These are phyloP conservation scores for Sporodiniella umbellata DNA, from an alignment of 371 early-diverging fungal species.

Conservation along the genomic window DNA sequence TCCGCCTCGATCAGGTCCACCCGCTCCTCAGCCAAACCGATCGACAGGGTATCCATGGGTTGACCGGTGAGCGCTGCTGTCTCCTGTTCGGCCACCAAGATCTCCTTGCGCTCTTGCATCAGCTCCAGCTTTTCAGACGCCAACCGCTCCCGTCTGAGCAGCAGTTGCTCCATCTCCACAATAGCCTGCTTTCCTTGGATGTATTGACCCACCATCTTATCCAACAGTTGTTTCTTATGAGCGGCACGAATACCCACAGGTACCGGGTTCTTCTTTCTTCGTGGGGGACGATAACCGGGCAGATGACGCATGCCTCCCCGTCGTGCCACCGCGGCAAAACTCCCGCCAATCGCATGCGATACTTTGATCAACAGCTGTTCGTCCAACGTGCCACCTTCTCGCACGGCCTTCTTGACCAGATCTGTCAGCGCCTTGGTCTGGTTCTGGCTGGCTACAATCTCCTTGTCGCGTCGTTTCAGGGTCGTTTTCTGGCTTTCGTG, in stretches of 20 bases:
- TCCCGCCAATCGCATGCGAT: constrained; percentile 43
- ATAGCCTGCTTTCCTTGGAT: constrained; percentile 52
- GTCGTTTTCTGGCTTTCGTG: constrained; percentile 63
- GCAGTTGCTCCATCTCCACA: constrained; percentile 47
- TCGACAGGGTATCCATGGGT: constrained; percentile 50
- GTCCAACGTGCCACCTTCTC: constrained; percentile 46
- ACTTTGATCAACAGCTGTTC: constrained; percentile 38
- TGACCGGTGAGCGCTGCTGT: constrained; percentile 47
- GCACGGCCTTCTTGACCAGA: constrained; percentile 48
- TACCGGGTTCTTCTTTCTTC: constrained; percentile 38
- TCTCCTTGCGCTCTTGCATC: constrained; percentile 65
- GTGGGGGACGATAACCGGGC: constrained; percentile 13
- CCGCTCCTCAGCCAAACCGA: constrained; percentile 76
- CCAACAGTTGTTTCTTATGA: constrained; percentile 62
- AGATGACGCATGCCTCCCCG: constrained; percentile 26
- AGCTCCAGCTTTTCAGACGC: constrained; percentile 70
- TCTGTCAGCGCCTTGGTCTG: constrained; percentile 53
- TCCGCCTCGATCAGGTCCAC: constrained; percentile 84
- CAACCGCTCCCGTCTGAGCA: constrained; percentile 57
- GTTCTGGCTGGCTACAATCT: constrained; percentile 52
- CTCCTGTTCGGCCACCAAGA: constrained; percentile 62
- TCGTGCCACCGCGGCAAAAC: constrained; percentile 38
- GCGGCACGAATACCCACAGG: constrained; percentile 38
- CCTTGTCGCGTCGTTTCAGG: constrained; percentile 55
- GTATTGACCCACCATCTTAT: constrained; percentile 52